Percentiles rank a stretch among this genome's conserved stretches.
Conservation (phyloP, 208 protist species). For the Trypanosoma cruzi region DNA sequence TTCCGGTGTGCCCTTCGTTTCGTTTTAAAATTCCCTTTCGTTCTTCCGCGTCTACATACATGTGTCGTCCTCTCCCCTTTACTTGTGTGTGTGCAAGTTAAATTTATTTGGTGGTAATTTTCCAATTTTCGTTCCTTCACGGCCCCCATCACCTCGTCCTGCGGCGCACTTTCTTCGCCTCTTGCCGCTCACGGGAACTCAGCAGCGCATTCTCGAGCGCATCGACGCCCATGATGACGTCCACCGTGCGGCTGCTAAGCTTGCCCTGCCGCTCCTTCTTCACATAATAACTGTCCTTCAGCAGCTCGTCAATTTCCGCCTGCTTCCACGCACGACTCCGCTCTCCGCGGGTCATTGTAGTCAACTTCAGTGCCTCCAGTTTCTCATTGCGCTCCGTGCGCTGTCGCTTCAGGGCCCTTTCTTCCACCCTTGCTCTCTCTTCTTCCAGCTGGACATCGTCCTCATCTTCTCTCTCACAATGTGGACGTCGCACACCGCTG, state of each 20-base stretch:
- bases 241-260: conserved; percentile 58
- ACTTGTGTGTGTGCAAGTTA: background rate
- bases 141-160: conserved; percentile 23
- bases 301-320: conserved; percentile 85
- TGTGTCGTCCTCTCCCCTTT: background rate
- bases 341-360: conserved; percentile 83
- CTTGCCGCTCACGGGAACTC: conserved; percentile 80
- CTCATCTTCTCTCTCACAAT: background rate
- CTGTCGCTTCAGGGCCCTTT: conserved; percentile 45
- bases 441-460: background rate
- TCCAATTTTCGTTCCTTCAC: background rate
- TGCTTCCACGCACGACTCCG: conserved; percentile 84
- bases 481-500: conserved; percentile 19
- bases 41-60: background rate
- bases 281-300: conserved; percentile 92
- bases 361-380: conserved; percentile 75
- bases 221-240: conserved; percentile 84
- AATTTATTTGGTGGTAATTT: background rate
- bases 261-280: conserved; percentile 86
- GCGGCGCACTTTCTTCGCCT: conserved; percentile 66
- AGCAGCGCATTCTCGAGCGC: conserved; percentile 89
- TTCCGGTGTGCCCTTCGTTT: background rate
- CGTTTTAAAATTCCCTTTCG: background rate
- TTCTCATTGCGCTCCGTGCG: conserved; percentile 89
- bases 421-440: conserved; percentile 22